These are phyloP conservation scores for Toxoplasma gondii DNA, from an alignment of 169 alveolate genomes.

Conservation along the genomic window DNA sequence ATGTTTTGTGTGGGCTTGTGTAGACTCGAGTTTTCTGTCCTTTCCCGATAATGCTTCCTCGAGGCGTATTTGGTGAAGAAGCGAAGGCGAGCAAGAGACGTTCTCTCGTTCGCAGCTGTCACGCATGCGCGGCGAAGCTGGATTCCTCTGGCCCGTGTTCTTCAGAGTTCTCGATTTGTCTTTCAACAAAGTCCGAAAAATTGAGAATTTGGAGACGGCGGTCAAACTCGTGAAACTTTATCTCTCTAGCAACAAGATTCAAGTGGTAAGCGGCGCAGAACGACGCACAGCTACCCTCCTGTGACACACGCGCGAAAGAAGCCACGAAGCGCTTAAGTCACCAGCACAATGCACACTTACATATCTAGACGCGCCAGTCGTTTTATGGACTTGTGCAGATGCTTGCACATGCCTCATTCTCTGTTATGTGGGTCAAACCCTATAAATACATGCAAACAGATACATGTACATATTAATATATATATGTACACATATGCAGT, in stretches of 20 bases:
- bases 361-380: background rate
- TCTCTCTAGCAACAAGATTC: slow-evolving; percentile 73
- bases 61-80: too few relatives aligned
- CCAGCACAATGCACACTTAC: background rate
- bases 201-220: slow-evolving; percentile 71
- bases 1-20: too few relatives aligned
- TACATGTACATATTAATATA: background rate
- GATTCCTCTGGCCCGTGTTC: background rate
- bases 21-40: too few relatives aligned
- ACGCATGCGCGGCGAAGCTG: too few relatives aligned
- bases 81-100: too few relatives aligned
- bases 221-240: slow-evolving; percentile 68
- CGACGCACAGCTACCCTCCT: background rate
- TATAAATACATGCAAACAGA: background rate
- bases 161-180: slow-evolving; percentile 71
- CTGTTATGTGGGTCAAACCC: too few relatives aligned
- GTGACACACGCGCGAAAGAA: background rate
- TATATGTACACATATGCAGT: background rate
- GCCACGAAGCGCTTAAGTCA: background rate
- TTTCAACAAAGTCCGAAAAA: slow-evolving; percentile 72
- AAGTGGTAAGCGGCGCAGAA: slow-evolving; percentile 52
- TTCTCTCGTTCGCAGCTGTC: too few relatives aligned
- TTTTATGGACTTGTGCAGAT: too few relatives aligned
- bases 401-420: too few relatives aligned
- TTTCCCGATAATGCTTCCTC: too few relatives aligned